Base-by-base conservation (phyloP, 2,329 filamentous ascomycete genomes). In the Fusarium sp. region DNA sequence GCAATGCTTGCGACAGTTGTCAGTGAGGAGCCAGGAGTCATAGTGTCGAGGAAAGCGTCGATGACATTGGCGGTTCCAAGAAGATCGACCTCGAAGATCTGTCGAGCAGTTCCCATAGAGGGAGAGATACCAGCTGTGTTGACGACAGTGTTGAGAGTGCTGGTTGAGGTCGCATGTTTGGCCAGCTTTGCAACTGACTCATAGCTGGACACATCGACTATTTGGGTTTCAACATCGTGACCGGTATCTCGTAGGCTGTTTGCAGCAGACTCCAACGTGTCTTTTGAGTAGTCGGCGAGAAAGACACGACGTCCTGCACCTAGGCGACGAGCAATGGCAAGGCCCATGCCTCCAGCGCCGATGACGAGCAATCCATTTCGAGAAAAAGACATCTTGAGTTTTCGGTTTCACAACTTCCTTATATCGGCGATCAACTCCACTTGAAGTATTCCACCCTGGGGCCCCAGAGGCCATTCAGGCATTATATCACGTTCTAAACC, bases 61-160 rank as follows among this genome's bases (percentile, higher is more conserved):
- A 67, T 61, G n/a, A 67, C 24, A 20, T 61, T 61, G 35, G 64
- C 64, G 1, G 64, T 56, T 43, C 64, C 64, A n/a, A 67, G 22
- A 3, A 67, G 37, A 31, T 62, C 43, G 4, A 67, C 64, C 11
- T 67, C 57, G 16, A 24, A 67, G 13, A 67, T 62, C 35, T 56
- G 31, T 18, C 57, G 43, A 2, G 45, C 37, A 6, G 57, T 43
- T 18, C 43, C 64, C 58, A 62, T 62, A 0, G 33, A 35, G 4
- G 57, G 64, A 2, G 64, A 62, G 13, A 67, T 45, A 1, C 64
- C 64, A 5, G 64, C 64, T 4, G 64, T 45, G 33, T 67, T 62
- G 13, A 67, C 45, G 4, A 67, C 57, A 6, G 64, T 62, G 3
- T 67, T 18, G 24, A 67, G 31, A 6, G 22, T 33, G 20, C 27